phyloP scores from a whole-genome alignment of 2,329 filamentous ascomycete genomes.

The Pseudogymnoascus destructans region DNA sequence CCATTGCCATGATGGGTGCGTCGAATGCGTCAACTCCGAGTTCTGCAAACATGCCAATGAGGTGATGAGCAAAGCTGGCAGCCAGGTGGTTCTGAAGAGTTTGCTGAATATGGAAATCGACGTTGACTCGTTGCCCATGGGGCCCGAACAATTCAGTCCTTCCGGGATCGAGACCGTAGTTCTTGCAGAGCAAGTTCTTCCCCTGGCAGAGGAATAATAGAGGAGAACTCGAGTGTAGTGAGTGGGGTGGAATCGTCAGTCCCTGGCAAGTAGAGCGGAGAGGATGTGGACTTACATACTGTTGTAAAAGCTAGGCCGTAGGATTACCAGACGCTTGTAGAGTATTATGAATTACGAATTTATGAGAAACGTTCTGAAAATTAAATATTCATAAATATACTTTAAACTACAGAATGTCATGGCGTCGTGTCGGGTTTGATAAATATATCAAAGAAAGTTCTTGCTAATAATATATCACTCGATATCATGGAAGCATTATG shows the following conservation, averaged over 20 bases:
- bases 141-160: slow-evolving; percentile 56
- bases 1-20: slow-evolving; percentile 64
- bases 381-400: neutral
- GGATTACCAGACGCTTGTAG: neutral
- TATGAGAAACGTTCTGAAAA: neutral
- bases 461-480: neutral
- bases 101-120: slow-evolving; percentile 68
- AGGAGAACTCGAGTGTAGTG: neutral
- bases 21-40: slow-evolving; percentile 82
- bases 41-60: slow-evolving; percentile 74
- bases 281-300: neutral
- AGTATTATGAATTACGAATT: neutral
- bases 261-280: neutral
- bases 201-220: slow-evolving; percentile 13
- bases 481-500: neutral
- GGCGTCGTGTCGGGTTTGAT: neutral
- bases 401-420: neutral
- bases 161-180: slow-evolving; percentile 74
- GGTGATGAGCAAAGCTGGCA: slow-evolving; percentile 87
- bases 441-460: neutral
- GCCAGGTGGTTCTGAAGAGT: slow-evolving; percentile 65
- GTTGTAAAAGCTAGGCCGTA: neutral
- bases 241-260: neutral
- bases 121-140: slow-evolving; percentile 74
- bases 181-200: slow-evolving; percentile 49